Base-by-base conservation (phyloP, 176 grass and related monocot genomes). In the Otatea glauca region DNA sequence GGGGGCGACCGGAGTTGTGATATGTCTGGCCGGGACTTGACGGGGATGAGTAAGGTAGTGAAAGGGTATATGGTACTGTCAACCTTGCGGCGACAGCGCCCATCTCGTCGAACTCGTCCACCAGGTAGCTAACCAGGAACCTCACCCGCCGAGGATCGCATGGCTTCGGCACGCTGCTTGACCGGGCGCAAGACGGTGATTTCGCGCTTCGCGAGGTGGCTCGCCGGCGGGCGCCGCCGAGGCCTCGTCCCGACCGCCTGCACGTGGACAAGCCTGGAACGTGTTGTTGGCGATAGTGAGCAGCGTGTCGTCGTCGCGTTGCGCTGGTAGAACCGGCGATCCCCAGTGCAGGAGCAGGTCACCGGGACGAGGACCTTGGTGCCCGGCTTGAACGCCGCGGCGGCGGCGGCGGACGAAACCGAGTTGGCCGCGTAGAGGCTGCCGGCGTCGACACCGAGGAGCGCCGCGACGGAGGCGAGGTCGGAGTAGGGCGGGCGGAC, bases 11-110 rank as follows among this genome's bases (percentile, higher is more conserved):
- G 65, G 12, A 97, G 72, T 71, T 70, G 80, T 65, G 94, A 80
- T 53, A 54, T 43, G 66, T 86, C 77, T 1, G 94, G 92, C 73
- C 23, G 59, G 25, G 70, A 72, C 25, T 42, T 63, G 4, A 94
- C 55, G 7, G 92, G 94, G 18, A 97, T 41, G 58, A 97, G 90
- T 58, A 97, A 69, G n/a, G 94, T 94, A 9, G 94, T 97, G 64
- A 9, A 60, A 1, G 87, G 82, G 13, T 74, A 65, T 3, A 97
- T 72, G 1, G 34, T 83, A 17, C 21, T 13, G 21, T 43, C 55
- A 32, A 91, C 68, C 77, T 72, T 34, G n/a, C 25, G 24, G 89
- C 80, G 0, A 94, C 80, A 21, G 27, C 4, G 62, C 1, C 14
- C 5, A 94, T 0, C 5, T 18, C 69, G 45, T 97, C 90, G 70